Conservation (phyloP, 2,329 filamentous ascomycete species). For the Beauveria sp. region DNA sequence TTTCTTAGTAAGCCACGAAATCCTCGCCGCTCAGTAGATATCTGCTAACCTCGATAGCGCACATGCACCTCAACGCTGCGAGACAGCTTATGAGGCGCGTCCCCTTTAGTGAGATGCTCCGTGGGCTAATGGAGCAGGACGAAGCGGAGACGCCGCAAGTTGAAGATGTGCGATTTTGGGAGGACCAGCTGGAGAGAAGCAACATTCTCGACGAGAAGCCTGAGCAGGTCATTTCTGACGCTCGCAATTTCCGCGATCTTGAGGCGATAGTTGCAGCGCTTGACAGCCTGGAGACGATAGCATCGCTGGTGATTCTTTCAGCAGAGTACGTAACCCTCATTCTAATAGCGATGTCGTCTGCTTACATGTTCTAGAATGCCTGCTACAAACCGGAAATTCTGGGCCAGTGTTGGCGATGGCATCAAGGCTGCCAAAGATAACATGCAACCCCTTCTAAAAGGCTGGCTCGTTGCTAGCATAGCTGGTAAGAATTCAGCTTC, state of each 20-base stretch:
- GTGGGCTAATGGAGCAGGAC: slow-evolving; percentile 29
- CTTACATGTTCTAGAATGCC: slow-evolving; percentile 27
- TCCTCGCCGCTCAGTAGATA: neutral
- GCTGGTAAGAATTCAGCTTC: slow-evolving; percentile 39
- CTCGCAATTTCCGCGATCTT: slow-evolving; percentile 59
- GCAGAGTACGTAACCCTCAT: slow-evolving; percentile 38
- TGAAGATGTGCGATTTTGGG: slow-evolving; percentile 35
- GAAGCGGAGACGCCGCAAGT: slow-evolving; percentile 27
- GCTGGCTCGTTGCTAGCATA: slow-evolving; percentile 52
- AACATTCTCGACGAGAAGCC: slow-evolving; percentile 28
- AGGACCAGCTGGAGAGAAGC: slow-evolving; percentile 27
- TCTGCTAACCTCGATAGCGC: slow-evolving; percentile 28
- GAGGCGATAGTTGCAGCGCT: slow-evolving; percentile 59
- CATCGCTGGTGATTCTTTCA: slow-evolving; percentile 44
- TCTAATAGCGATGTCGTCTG: neutral
- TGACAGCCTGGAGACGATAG: slow-evolving; percentile 61
- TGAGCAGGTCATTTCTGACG: slow-evolving; percentile 43
- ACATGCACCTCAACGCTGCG: slow-evolving; percentile 46
- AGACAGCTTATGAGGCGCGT: slow-evolving; percentile 46
- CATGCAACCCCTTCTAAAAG: slow-evolving; percentile 54
- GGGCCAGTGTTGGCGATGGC: slow-evolving; percentile 44
- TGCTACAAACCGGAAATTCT: slow-evolving; percentile 39
- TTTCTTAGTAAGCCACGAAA: slow-evolving; percentile 65
- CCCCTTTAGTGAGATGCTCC: slow-evolving; percentile 40
- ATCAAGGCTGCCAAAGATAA: slow-evolving; percentile 47